Conservation (phyloP, 345 rosid genomes). For the Acer saccharum region DNA sequence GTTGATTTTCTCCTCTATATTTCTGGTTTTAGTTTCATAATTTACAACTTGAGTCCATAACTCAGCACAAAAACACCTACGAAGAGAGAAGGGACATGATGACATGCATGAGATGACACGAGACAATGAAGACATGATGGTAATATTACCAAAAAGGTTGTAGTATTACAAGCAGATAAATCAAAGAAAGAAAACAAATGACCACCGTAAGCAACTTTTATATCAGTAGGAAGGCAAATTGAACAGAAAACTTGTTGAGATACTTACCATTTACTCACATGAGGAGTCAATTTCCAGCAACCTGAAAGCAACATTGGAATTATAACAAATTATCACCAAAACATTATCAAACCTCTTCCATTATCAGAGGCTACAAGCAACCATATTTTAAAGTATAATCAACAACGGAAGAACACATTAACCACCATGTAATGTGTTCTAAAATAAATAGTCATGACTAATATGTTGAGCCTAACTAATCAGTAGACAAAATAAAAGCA, state of each 20-base stretch:
- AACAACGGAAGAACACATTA: too few species aligned
- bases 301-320: conserved; percentile 40
- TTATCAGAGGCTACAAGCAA: not conserved
- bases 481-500: too few species aligned
- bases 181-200: not conserved
- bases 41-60: not conserved
- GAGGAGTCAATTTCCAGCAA: conserved; percentile 69
- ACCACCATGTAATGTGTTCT: too few species aligned
- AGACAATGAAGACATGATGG: not conserved
- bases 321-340: conserved; percentile 6
- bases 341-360: not conserved
- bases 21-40: not conserved
- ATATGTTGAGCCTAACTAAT: not conserved
- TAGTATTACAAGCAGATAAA: not conserved
- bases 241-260: conserved; percentile 8
- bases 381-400: not conserved
- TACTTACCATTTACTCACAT: conserved; percentile 53
- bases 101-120: not conserved
- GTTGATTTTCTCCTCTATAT: not conserved
- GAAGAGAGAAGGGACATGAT: not conserved
- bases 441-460: too few species aligned
- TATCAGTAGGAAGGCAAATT: not conserved
- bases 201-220: not conserved
- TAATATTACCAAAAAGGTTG: not conserved
- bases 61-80: not conserved